Conservation (phyloP, 176 grass and related monocot species). For the Themeda triandra region DNA sequence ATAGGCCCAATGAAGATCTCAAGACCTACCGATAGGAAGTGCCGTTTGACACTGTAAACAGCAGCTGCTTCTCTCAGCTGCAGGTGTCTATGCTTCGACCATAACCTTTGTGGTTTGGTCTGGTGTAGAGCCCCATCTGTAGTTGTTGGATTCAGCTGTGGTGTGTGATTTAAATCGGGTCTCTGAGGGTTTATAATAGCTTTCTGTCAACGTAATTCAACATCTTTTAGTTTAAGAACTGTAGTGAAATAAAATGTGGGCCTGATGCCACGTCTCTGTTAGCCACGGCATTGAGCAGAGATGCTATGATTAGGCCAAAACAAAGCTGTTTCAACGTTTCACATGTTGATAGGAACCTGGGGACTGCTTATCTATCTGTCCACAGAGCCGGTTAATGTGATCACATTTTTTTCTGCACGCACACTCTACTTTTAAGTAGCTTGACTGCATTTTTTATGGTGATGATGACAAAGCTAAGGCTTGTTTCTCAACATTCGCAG, state of each 20-base stretch:
- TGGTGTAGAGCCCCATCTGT: not conserved
- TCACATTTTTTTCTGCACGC: conserved; percentile 20
- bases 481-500: conserved; percentile 76
- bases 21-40: conserved; percentile 84
- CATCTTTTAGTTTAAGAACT: not conserved
- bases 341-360: conserved; percentile 91
- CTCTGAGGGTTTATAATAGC: conserved; percentile 44
- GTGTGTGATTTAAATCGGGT: conserved; percentile 89
- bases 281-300: conserved; percentile 57
- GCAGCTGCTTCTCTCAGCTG: conserved; percentile 32
- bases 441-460: not conserved
- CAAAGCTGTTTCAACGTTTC: conserved; percentile 36
- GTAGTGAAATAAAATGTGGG: not conserved
- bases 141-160: conserved; percentile 31
- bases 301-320: conserved; percentile 76
- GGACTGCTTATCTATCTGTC: conserved; percentile 40
- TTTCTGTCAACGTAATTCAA: rapidly evolving
- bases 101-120: conserved; percentile 39
- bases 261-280: conserved; percentile 68
- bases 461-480: conserved; percentile 40
- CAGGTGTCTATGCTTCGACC: conserved; percentile 2
- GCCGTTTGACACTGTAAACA: conserved; percentile 84
- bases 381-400: conserved; percentile 83
- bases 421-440: not conserved
- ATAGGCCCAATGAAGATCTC: conserved; percentile 35